Percentiles rank a stretch among this genome's conserved stretches.
phyloP scores from a whole-genome alignment of 192 early-diverging fungal species.

The Phlyctochytrium planicorne region DNA sequence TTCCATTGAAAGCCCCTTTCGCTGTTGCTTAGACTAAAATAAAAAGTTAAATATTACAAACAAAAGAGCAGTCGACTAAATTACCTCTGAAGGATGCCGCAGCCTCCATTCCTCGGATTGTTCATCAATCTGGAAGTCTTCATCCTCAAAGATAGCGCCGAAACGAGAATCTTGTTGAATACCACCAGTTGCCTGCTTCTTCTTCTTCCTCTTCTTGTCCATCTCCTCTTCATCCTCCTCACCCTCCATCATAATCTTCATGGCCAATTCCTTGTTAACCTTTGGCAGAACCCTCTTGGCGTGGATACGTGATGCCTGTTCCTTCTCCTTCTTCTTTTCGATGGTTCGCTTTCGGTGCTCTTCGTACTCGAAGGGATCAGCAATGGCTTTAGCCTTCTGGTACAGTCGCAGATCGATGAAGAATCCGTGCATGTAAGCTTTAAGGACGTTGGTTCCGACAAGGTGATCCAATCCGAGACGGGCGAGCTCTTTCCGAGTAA shows the following conservation, averaged over 20 bases:
- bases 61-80: neutral
- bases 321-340: conserved; percentile 79
- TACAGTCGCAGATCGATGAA: conserved; percentile 95
- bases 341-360: conserved; percentile 81
- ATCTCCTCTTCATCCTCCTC: conserved; percentile 38
- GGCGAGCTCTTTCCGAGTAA: conserved; percentile 84
- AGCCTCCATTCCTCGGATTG: conserved; percentile 77
- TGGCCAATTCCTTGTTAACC: conserved; percentile 88
- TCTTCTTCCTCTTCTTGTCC: conserved; percentile 48
- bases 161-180: conserved; percentile 86
- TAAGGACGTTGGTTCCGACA: conserved; percentile 87
- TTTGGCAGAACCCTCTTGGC: conserved; percentile 85
- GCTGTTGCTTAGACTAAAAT: conserved; percentile 20
- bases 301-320: conserved; percentile 83
- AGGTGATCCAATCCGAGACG: conserved; percentile 87
- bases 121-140: conserved; percentile 90
- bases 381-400: conserved; percentile 92
- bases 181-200: conserved; percentile 35
- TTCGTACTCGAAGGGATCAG: conserved; percentile 94
- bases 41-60: neutral
- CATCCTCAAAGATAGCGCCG: conserved; percentile 81
- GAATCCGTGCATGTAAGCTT: conserved; percentile 99
- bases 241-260: conserved; percentile 57
- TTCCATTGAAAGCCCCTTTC: conserved; percentile 18
- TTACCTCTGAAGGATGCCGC: conserved; percentile 55